These are phyloP conservation scores for Zalaria obscura DNA, from an alignment of 2,329 filamentous ascomycete genomes.

Conservation along the genomic window DNA sequence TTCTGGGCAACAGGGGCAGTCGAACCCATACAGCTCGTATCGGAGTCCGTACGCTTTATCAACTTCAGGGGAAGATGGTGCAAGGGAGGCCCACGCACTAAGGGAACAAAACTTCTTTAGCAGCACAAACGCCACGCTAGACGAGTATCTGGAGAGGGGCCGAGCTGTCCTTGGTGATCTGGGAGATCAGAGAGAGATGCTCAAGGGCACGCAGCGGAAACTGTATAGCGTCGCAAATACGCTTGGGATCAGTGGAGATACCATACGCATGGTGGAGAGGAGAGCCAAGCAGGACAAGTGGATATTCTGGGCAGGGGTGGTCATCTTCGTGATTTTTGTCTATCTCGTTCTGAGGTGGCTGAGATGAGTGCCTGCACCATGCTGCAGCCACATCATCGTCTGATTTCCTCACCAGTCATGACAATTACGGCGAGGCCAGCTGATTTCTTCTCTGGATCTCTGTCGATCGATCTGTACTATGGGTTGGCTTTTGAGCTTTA, in stretches of 20 bases:
- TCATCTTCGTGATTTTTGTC: conserved; percentile 82
- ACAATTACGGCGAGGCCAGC: too few relatives aligned
- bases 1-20: conserved; percentile 9
- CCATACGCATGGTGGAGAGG: conserved; percentile 90
- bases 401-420: too few relatives aligned
- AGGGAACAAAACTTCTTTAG: conserved; percentile 81
- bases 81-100: conserved; percentile 64
- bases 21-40: conserved; percentile 25
- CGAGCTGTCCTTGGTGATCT: conserved; percentile 82
- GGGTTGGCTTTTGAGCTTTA: too few relatives aligned
- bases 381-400: too few relatives aligned
- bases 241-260: conserved; percentile 83
- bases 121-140: conserved; percentile 68
- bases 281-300: conserved; percentile 91
- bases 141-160: conserved; percentile 86
- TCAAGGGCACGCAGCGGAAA: conserved; percentile 85
- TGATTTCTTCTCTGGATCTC: too few relatives aligned
- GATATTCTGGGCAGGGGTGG: conserved; percentile 82
- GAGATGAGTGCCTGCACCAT: conserved; percentile 33
- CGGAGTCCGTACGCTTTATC: conserved; percentile 19
- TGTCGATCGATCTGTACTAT: too few relatives aligned
- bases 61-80: conserved; percentile 12
- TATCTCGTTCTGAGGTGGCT: conserved; percentile 81
- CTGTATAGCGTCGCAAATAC: conserved; percentile 92
- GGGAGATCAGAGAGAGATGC: conserved; percentile 78